Conservation (phyloP, 306 rosid species). For the Prunus armeniaca region DNA sequence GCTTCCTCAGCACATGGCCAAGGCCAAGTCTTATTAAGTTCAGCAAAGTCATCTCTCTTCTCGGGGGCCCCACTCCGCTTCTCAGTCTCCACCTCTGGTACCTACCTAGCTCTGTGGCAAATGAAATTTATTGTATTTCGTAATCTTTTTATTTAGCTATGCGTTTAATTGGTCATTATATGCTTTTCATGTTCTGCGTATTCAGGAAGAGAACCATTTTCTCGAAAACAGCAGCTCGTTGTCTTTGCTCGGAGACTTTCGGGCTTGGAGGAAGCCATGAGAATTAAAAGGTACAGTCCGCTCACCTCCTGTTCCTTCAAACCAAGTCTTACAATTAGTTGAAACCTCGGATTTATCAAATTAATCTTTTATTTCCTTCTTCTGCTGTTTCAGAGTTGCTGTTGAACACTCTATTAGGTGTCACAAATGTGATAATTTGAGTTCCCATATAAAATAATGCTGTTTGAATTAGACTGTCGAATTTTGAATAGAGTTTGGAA, state of each 20-base stretch:
- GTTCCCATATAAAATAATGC: neutral
- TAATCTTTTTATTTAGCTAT: neutral
- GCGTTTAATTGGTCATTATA: neutral
- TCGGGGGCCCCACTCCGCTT: conserved; percentile 31
- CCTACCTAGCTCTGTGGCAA: neutral
- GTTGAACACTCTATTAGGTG: neutral
- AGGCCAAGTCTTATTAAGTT: conserved; percentile 31
- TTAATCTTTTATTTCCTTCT: neutral
- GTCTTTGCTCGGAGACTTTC: conserved; percentile 52
- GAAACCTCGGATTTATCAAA: neutral
- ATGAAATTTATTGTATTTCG: neutral
- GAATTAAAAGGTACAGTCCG: conserved; percentile 55
- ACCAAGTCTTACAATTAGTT: neutral
- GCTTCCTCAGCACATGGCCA: conserved; percentile 35
- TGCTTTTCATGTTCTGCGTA: neutral
- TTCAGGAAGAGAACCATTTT: conserved; percentile 37
- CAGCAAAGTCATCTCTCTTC: conserved; percentile 31
- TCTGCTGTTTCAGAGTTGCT: neutral
- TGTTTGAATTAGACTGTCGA: neutral
- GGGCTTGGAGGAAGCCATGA: conserved; percentile 79
- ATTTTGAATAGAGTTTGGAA: neutral
- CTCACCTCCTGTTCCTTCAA: neutral
- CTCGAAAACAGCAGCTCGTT: conserved; percentile 34
- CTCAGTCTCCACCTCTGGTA: conserved; percentile 32
- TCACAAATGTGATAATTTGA: neutral